Evolutionary conservation across 1,284 basidiomycete species (phyloP).

Genomic region (Schizophyllum commune): DNA sequence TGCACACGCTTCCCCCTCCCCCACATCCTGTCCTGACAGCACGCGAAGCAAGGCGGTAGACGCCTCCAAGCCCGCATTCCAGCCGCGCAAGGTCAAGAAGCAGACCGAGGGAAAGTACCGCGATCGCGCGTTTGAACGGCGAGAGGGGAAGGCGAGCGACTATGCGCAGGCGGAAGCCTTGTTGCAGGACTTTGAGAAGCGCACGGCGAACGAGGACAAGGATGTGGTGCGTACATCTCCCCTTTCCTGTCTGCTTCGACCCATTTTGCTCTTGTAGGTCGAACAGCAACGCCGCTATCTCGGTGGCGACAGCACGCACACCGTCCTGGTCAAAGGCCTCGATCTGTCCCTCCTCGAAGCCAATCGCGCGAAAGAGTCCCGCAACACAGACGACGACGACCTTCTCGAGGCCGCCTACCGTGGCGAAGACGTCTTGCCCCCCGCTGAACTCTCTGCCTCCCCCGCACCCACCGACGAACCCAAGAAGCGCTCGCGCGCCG

Average conservation of each 20-base stretch:
- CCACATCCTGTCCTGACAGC: neutral
- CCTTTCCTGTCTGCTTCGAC: too few species aligned
- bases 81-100: conserved; percentile 71
- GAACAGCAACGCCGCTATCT: conserved; percentile 76
- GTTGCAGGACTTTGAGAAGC: conserved; percentile 72
- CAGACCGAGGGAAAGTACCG: conserved; percentile 44
- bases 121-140: conserved; percentile 63
- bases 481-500: conserved; percentile 66
- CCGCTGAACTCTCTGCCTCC: conserved; percentile 12
- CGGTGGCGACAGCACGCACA: conserved; percentile 83
- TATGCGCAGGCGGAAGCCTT: conserved; percentile 77
- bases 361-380: conserved; percentile 59
- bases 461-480: conserved; percentile 21
- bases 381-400: conserved; percentile 55
- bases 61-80: conserved; percentile 52
- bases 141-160: conserved; percentile 54
- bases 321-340: conserved; percentile 85
- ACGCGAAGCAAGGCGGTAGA: conserved; percentile 25
- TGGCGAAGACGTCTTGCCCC: conserved; percentile 18
- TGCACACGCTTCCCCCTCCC: neutral
- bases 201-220: conserved; percentile 46
- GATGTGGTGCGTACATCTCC: conserved; percentile 1
- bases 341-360: conserved; percentile 83
- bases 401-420: conserved; percentile 69
- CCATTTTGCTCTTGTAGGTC: too few species aligned